phyloP scores from a whole-genome alignment of 148 eudicot species.

The Chenopodium berlandieri region DNA sequence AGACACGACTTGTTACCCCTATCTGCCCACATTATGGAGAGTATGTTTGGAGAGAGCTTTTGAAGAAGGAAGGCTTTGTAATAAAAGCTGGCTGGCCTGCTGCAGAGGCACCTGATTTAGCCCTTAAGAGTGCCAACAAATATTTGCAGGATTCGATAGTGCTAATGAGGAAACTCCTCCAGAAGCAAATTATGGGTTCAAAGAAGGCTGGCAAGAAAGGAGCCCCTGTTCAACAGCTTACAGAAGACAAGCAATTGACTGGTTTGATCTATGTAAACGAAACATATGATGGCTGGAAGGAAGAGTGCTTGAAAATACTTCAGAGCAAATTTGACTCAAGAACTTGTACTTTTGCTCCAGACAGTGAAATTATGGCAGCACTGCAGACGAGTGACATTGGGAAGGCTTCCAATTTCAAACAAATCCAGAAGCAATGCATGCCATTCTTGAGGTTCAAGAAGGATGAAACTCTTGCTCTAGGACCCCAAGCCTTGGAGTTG shows the following conservation, averaged over 20 bases:
- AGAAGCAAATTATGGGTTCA: slow-evolving; percentile 70
- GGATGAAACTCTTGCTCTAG: slow-evolving; percentile 66
- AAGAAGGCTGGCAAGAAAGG: slow-evolving; percentile 55
- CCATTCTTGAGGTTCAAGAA: slow-evolving; percentile 88
- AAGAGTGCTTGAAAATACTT: slow-evolving; percentile 70
- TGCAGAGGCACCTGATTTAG: slow-evolving; percentile 56
- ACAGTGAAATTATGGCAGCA: slow-evolving; percentile 58
- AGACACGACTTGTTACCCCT: slow-evolving; percentile 81
- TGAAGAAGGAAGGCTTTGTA: slow-evolving; percentile 71
- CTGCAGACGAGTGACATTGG: slow-evolving; percentile 59
- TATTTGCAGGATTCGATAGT: slow-evolving; percentile 70
- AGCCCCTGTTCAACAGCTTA: slow-evolving; percentile 32
- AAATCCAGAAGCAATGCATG: slow-evolving; percentile 78
- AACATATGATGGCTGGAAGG: slow-evolving; percentile 84
- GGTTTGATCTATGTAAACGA: slow-evolving; percentile 79
- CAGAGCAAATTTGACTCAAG: slow-evolving; percentile 45
- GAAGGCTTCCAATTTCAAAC: slow-evolving; percentile 53
- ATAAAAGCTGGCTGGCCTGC: slow-evolving; percentile 80
- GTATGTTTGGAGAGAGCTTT: slow-evolving; percentile 72
- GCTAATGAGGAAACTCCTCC: slow-evolving; percentile 72
- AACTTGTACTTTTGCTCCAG: slow-evolving; percentile 60
- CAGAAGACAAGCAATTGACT: slow-evolving; percentile 41
- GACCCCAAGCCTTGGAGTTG: slow-evolving; percentile 75
- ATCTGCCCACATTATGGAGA: slow-evolving; percentile 88
- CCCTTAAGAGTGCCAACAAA: slow-evolving; percentile 71